Conservation (phyloP, 2,329 filamentous ascomycete species). For the Apiospora kogelbergensis region DNA sequence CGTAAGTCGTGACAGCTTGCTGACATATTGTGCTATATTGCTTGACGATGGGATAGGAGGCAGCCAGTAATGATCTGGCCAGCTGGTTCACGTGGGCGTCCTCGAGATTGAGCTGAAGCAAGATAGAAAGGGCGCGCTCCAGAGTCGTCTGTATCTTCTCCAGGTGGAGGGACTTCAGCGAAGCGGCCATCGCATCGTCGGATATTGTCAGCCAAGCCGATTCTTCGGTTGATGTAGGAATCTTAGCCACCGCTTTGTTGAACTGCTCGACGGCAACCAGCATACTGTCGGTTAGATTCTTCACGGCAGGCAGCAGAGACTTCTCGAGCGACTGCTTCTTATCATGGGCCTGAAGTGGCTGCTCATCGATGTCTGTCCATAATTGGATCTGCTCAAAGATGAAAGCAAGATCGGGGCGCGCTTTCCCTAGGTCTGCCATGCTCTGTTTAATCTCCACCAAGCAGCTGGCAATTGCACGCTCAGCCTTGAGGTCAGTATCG, state of each 20-base stretch:
- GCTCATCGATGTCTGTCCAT: slow-evolving; percentile 54
- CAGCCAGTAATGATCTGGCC: slow-evolving; percentile 58
- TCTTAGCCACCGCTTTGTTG: slow-evolving; percentile 51
- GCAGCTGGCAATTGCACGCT: slow-evolving; percentile 39
- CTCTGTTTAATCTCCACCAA: slow-evolving; percentile 42
- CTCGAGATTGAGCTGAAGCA: slow-evolving; percentile 38
- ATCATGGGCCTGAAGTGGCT: slow-evolving; percentile 15
- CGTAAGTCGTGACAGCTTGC: slow-evolving; percentile 57
- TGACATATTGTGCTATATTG: slow-evolving; percentile 68
- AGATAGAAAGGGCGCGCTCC: slow-evolving; percentile 21
- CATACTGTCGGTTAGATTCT: slow-evolving; percentile 69
- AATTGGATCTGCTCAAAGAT: slow-evolving; percentile 63
- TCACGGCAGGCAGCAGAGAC: slow-evolving; percentile 55
- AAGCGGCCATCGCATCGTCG: slow-evolving; percentile 50
- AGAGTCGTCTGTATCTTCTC: slow-evolving; percentile 50
- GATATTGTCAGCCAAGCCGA: slow-evolving; percentile 61
- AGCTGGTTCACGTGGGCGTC: slow-evolving; percentile 40
- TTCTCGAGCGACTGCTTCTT: slow-evolving; percentile 31
- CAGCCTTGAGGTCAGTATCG: slow-evolving; percentile 32
- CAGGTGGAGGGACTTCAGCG: slow-evolving; percentile 60
- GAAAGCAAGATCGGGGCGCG: slow-evolving; percentile 62
- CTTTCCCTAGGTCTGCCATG: slow-evolving; percentile 24
- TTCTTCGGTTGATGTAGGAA: slow-evolving; percentile 62
- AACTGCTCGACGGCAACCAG: slow-evolving; percentile 78
- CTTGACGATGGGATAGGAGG: slow-evolving; percentile 68